Evolutionary conservation across 2,329 filamentous ascomycete genomes (phyloP).

Genomic region (Phialocephala sp.): DNA sequence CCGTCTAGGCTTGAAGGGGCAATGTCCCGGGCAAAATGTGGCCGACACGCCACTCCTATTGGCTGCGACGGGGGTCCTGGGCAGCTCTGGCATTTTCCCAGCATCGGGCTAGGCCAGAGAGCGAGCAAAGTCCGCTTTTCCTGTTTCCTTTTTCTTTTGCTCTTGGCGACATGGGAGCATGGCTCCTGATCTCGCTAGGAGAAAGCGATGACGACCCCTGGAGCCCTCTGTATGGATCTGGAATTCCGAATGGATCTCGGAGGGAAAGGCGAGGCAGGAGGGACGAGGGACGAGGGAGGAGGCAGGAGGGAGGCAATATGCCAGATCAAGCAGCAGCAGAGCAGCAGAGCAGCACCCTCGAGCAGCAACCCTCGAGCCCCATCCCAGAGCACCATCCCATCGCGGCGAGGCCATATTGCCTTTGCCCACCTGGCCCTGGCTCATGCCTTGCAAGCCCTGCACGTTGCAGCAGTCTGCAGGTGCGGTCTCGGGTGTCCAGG

Average conservation of each 20-base stretch:
- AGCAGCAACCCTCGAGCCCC: too few relatives aligned
- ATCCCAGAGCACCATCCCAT: too few relatives aligned
- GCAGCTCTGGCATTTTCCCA: background rate
- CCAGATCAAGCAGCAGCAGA: background rate
- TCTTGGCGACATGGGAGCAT: background rate
- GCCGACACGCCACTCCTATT: background rate
- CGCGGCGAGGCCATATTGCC: too few relatives aligned
- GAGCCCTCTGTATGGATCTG: too few relatives aligned
- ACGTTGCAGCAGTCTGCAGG: too few relatives aligned
- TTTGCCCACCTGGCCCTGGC: too few relatives aligned
- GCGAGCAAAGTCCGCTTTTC: background rate
- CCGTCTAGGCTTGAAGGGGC: background rate
- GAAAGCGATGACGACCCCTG: background rate
- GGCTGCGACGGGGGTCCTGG: background rate
- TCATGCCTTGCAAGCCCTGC: too few relatives aligned
- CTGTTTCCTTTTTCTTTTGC: background rate
- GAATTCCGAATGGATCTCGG: too few relatives aligned
- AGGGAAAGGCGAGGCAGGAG: too few relatives aligned
- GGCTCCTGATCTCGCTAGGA: conserved; percentile 6
- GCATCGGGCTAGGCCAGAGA: background rate
- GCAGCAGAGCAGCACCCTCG: background rate
- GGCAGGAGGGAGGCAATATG: background rate
- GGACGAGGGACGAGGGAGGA: too few relatives aligned
- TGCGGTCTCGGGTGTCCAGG: background rate
- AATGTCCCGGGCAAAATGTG: background rate